phyloP scores from a whole-genome alignment of 2,329 filamentous ascomycete genomes.

The Stemphylium lycopersici region DNA sequence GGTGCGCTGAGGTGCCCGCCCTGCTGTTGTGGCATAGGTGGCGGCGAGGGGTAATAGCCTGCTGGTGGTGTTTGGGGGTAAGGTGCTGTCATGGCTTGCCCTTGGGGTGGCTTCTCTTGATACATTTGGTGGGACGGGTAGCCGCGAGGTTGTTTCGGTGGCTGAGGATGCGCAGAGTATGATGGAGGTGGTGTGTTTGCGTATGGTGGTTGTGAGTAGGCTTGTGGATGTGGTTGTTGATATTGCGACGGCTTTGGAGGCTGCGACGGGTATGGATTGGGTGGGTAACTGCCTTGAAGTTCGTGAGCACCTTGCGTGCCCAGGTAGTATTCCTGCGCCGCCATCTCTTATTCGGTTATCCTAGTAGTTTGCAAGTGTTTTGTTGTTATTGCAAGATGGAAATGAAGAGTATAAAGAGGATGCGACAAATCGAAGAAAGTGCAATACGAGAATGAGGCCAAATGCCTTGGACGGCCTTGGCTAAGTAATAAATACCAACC shows the following conservation, averaged over 20 bases:
- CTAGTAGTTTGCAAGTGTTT: background rate
- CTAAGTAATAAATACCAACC: conserved; percentile 21
- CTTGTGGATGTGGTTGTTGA: conserved; percentile 22
- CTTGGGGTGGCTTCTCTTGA: conserved; percentile 9
- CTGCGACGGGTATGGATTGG: conserved; percentile 19
- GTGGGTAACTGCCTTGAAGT: conserved; percentile 24
- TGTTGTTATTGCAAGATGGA: background rate
- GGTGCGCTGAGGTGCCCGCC: conserved; percentile 34
- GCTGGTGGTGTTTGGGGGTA: conserved; percentile 29
- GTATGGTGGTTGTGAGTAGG: conserved; percentile 18
- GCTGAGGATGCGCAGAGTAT: conserved; percentile 27
- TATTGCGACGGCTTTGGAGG: conserved; percentile 21
- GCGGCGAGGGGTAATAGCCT: conserved; percentile 17
- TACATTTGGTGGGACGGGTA: conserved; percentile 25
- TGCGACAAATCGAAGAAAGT: conserved; percentile 6
- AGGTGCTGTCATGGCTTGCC: conserved; percentile 15
- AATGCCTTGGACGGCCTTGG: conserved; percentile 13
- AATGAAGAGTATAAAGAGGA: background rate
- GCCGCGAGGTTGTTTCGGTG: conserved; percentile 26
- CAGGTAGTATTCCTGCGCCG: conserved; percentile 44
- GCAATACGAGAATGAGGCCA: background rate
- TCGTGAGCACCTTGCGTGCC: conserved; percentile 31
- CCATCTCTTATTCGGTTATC: conserved; percentile 26
- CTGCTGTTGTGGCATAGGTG: conserved; percentile 12
- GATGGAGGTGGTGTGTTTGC: conserved; percentile 12